Evolutionary conservation across 2,329 filamentous ascomycete genomes (phyloP), one percentile per base, ranked within the genome.

Genomic region (Colletotrichum orbiculare): DNA sequence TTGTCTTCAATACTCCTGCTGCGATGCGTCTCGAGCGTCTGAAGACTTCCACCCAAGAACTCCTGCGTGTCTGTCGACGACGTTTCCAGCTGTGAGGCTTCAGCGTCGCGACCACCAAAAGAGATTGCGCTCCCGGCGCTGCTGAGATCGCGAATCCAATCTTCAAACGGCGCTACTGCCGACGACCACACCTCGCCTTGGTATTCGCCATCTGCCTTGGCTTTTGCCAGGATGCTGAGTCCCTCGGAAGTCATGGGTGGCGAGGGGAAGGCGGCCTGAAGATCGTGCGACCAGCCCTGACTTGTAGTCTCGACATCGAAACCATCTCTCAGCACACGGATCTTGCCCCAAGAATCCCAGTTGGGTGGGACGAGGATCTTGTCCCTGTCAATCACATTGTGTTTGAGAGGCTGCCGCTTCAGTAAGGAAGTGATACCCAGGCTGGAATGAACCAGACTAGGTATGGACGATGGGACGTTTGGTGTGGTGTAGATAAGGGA

Each of bases 311-410:
- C 96, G 25, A 96, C 92, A 70, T 98, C 93, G 72, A 98, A 98
- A 0, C 90, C 92, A 74, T 97, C 96, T 58, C 93, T 88, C 35
- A 98, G 83, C 48, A 98, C 93, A 46, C 95, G 87, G 66, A 99
- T 97, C 79, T 98, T 99, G 65, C 94, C 94, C 92, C 94, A 97
- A 0, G 94, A 97, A 77, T 99, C 96, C 96, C 96, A 99, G 76
- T 97, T 97, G 13, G 94, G 91, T 2, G 95, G 95, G 1, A 99
- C 92, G 6, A 97, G 85, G 59, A 99, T 94, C 83, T 96, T 96
- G 77, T 97, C 94, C 65, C 95, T 87, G 79, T 96, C 96, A 69
- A 96, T 96, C 66, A 96, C 92, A 72, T 97, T 97, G 75, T 94
- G 91, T 78, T 93, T 96, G 33, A 96, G 84, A 33, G 91, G 88